Conservation (phyloP, 2,329 filamentous ascomycete genomes). For the Cladophialophora bantiana region DNA sequence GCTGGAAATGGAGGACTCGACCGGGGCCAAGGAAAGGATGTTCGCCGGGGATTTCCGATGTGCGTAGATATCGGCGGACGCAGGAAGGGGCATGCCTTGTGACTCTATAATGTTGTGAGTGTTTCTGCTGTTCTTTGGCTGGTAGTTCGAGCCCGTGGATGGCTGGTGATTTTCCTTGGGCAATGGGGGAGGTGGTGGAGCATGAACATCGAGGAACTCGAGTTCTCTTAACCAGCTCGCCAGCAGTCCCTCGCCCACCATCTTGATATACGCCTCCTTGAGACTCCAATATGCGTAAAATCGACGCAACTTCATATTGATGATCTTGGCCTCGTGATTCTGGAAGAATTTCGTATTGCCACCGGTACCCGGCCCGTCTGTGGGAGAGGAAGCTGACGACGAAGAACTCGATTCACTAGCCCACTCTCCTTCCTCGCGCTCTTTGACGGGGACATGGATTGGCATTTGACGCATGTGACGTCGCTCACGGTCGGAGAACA, state of each 20-base stretch:
- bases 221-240: constrained; percentile 67
- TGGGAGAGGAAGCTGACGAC: constrained; percentile 3
- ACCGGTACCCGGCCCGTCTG: background rate
- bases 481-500: constrained; percentile 64
- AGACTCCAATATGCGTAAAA: constrained; percentile 72
- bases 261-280: constrained; percentile 72
- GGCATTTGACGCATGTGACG: constrained; percentile 59
- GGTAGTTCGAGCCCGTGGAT: background rate
- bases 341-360: constrained; percentile 36
- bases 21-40: background rate
- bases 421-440: constrained; percentile 44
- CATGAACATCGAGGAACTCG: constrained; percentile 66
- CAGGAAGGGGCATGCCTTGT: constrained; percentile 3
- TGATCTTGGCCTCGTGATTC: constrained; percentile 44
- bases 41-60: background rate
- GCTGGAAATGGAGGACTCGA: background rate
- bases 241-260: constrained; percentile 68
- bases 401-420: constrained; percentile 21
- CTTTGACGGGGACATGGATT: constrained; percentile 43
- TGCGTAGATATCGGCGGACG: constrained; percentile 13
- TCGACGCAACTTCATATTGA: constrained; percentile 64
- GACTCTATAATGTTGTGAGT: constrained; percentile 6
- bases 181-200: constrained; percentile 55
- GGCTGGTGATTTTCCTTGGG: background rate
- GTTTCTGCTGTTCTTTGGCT: constrained; percentile 5